Evolutionary conservation across 306 rosid species (phyloP), one percentile per base, ranked within the genome.

Genomic region (Pterocarpus macrocarpus): DNA sequence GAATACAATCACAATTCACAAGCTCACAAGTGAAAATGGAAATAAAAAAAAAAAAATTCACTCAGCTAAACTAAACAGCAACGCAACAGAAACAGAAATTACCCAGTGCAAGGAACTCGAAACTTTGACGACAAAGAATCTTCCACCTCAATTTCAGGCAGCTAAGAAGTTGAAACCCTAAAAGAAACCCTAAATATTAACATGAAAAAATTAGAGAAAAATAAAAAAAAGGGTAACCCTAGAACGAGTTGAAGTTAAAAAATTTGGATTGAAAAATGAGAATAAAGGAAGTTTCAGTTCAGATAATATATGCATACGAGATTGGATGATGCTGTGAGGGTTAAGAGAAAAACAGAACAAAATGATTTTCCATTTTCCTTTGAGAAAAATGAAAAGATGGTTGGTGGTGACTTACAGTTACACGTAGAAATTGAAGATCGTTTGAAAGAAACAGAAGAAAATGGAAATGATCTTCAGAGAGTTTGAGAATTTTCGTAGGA

Each of bases 121-220:
- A 45, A 68, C 32, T 52, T 22, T 12, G 45, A 76, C 12, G 4
- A 28, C 32, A n/a, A 32, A 33, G 35, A 66, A 52, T 41, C 68
- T 39, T 76, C 68, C 22, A 61, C 69, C 7, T 14, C 34, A 75
- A 47, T 1, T 39, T 16, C 61, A 55, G 28, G 32, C 61, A 55
- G 61, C 61, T 5, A 5, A 55, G 61, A 55, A 55, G 61, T 55
- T 55, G 61, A 55, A 55, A 55, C 61, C 53, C 53, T 47, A 47
- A 47, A 78, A 17, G 35, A 73, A 84, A 84, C 87, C 87, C 87
- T 84, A 80, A 63, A 28, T 62, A 5, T 75, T 8, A 52, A 79
- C 28, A 39, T 34, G 5, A 9, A 16, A 55, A 22, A 30, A 12
- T 49, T 2, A 28, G 47, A 17, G 8, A 52, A 71, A 63, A 34